These are phyloP conservation scores for Carex scoparia DNA, from an alignment of 176 grass and related monocot species.

Conservation along the genomic window DNA sequence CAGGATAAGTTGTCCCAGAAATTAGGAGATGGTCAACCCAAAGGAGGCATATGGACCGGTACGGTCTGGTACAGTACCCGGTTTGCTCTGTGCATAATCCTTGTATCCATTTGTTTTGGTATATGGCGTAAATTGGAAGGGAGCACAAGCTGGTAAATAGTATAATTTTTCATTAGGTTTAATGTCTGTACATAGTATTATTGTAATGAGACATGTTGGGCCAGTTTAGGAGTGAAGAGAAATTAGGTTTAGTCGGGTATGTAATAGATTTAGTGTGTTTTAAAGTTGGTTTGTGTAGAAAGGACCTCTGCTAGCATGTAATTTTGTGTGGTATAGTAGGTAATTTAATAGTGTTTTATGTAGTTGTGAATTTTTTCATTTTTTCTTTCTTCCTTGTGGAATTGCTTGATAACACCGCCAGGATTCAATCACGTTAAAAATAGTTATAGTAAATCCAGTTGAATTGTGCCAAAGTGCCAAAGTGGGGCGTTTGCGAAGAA, in stretches of 20 bases:
- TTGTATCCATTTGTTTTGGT: slow-evolving; percentile 9
- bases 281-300: neutral
- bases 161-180: neutral
- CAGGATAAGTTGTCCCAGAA: neutral
- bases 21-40: neutral
- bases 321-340: neutral
- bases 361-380: neutral
- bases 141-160: neutral
- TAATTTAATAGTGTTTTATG: neutral
- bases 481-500: too few species aligned
- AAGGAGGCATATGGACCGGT: neutral
- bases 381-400: neutral
- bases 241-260: neutral
- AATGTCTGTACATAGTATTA: slow-evolving; percentile 17
- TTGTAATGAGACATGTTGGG: neutral
- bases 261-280: neutral
- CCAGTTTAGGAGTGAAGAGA: neutral
- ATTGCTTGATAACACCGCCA: neutral
- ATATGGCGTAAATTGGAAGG: neutral
- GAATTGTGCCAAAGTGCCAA: too few species aligned
- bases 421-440: too few species aligned
- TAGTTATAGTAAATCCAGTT: too few species aligned
- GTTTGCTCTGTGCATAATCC: slow-evolving; percentile 10
- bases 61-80: neutral
- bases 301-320: neutral